phyloP scores from a whole-genome alignment of 441 rosid genomes.

The Erodium moschatum region DNA sequence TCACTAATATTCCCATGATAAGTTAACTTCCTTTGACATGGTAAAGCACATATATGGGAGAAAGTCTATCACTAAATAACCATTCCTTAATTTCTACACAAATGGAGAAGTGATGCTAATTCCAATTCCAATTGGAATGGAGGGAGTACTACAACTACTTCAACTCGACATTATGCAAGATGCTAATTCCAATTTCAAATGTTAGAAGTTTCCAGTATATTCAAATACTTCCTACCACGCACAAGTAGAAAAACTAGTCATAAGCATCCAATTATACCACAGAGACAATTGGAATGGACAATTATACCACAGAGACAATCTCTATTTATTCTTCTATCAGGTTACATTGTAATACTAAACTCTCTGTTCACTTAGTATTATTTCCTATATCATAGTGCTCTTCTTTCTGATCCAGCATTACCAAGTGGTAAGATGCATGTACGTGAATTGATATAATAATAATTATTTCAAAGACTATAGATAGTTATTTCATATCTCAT shows the following conservation, averaged over 20 bases:
- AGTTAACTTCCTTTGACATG: not conserved
- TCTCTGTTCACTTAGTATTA: not conserved
- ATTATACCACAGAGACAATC: not conserved
- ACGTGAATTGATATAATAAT: not conserved
- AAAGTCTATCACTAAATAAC: not conserved
- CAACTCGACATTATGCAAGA: not conserved
- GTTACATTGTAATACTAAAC: not conserved
- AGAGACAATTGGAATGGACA: not conserved
- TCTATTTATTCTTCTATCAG: not conserved
- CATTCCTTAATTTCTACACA: not conserved
- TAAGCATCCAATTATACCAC: not conserved
- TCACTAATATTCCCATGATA: not conserved
- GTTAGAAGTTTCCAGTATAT: not conserved
- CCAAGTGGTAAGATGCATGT: not conserved
- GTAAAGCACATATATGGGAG: not conserved
- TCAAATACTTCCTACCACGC: constrained; percentile 1
- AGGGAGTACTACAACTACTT: not conserved
- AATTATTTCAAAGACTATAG: not conserved
- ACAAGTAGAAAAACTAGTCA: constrained; percentile 1
- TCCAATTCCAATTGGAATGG: not conserved
- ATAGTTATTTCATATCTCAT: not conserved
- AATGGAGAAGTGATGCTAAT: not conserved
- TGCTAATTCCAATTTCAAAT: not conserved
- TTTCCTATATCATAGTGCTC: no score
- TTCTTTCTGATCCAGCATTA: not conserved